These are phyloP conservation scores for Torulaspora delbrueckii DNA, from an alignment of 805 yeast genomes.

Conservation along the genomic window DNA sequence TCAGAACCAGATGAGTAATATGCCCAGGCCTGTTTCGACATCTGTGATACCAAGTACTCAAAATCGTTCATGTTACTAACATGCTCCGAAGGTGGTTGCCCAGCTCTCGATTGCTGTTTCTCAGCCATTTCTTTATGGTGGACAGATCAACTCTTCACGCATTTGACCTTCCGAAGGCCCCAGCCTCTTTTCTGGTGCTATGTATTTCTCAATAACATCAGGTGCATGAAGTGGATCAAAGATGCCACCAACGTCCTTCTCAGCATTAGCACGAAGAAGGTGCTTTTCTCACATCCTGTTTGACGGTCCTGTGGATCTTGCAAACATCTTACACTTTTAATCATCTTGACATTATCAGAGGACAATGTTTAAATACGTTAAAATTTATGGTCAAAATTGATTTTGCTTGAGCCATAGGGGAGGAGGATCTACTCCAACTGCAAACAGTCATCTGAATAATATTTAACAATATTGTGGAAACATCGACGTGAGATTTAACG, in stretches of 20 bases:
- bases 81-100: constrained; percentile 64
- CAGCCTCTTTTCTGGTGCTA: constrained; percentile 55
- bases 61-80: constrained; percentile 80
- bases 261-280: constrained; percentile 64
- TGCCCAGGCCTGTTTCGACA: constrained; percentile 83
- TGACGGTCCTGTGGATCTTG: not conserved
- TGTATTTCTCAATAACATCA: constrained; percentile 67
- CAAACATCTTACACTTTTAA: not conserved
- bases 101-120: constrained; percentile 32
- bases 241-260: constrained; percentile 74
- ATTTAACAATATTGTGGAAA: not conserved
- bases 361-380: not conserved
- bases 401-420: not conserved
- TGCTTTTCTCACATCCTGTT: not conserved
- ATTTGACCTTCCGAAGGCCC: constrained; percentile 46
- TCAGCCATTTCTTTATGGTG: constrained; percentile 31
- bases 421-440: not conserved
- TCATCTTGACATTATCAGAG: not conserved
- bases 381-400: not conserved
- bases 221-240: constrained; percentile 89
- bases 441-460: not conserved
- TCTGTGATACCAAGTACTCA: constrained; percentile 77
- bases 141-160: constrained; percentile 28
- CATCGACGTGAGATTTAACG: not conserved
- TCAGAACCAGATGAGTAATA: constrained; percentile 90